Conservation (phyloP, 768 basidiomycete genomes). For the Pleurotus sapidus region DNA sequence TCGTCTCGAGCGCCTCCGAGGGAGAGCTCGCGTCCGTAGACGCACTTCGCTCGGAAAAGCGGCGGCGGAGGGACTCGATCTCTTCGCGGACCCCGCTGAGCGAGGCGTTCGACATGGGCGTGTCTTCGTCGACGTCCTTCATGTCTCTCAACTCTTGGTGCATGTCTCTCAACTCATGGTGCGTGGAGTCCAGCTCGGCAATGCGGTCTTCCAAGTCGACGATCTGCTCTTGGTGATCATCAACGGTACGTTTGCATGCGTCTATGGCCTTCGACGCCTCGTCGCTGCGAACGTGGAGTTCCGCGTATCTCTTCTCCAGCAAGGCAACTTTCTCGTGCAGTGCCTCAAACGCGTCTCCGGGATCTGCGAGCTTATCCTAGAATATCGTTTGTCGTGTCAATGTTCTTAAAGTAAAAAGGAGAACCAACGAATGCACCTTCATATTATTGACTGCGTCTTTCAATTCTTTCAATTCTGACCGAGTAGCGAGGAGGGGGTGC, state of each 20-base stretch:
- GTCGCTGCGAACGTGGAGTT: conserved; percentile 41
- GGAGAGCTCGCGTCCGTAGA: no score
- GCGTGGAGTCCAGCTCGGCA: conserved; percentile 33
- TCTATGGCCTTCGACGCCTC: conserved; percentile 35
- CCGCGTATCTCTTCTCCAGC: conserved; percentile 7
- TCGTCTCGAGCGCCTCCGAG: no score
- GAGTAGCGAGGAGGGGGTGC: not conserved
- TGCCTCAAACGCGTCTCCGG: conserved; percentile 14
- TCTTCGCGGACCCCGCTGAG: conserved; percentile 35
- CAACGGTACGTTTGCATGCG: conserved; percentile 10
- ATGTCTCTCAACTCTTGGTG: conserved; percentile 38
- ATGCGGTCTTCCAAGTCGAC: conserved; percentile 10
- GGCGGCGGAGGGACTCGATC: conserved; percentile 12
- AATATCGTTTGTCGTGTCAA: no score
- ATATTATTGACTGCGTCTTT: conserved; percentile 13
- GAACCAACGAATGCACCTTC: conserved; percentile 12
- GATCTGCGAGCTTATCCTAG: not conserved
- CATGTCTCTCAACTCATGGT: conserved; percentile 37
- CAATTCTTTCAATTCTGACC: not conserved
- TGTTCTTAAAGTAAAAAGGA: not conserved
- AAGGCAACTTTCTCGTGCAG: no score
- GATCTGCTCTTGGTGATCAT: conserved; percentile 6
- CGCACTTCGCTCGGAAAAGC: no score
- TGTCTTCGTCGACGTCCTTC: conserved; percentile 29
- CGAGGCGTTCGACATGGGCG: conserved; percentile 25